Percentiles rank a stretch among this genome's conserved stretches.
phyloP scores from a whole-genome alignment of 2,329 filamentous ascomycete genomes.

The Colletotrichum nymphaeae region DNA sequence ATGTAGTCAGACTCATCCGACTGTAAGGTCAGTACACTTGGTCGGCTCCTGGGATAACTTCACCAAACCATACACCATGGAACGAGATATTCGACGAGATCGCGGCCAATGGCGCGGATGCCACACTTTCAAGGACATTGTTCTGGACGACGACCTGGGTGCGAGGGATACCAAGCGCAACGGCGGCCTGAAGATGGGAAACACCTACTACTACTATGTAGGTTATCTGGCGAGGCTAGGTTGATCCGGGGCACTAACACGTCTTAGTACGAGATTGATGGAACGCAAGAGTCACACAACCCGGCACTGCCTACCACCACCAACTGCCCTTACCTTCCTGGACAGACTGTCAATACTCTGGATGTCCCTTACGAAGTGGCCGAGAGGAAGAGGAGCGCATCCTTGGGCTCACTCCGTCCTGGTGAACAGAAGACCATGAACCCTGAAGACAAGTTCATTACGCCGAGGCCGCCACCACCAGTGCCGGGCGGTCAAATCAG shows the following conservation, averaged over 20 bases:
- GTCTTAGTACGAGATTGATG: conserved; percentile 83
- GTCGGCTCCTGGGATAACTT: conserved; percentile 98
- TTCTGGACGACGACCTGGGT: conserved; percentile 77
- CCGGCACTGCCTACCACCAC: conserved; percentile 78
- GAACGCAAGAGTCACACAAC: conserved; percentile 81
- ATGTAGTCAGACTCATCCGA: conserved; percentile 68
- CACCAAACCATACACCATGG: conserved; percentile 80
- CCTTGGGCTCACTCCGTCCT: conserved; percentile 68
- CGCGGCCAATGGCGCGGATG: conserved; percentile 87
- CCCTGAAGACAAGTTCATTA: conserved; percentile 79
- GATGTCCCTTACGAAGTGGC: conserved; percentile 80
- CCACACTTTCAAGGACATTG: conserved; percentile 86
- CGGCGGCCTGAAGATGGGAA: conserved; percentile 90
- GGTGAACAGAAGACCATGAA: conserved; percentile 80
- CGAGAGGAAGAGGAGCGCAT: conserved; percentile 71
- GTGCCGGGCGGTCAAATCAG: conserved; percentile 55
- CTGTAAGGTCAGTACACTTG: conserved; percentile 78
- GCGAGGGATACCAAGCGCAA: conserved; percentile 66
- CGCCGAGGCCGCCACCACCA: conserved; percentile 64
- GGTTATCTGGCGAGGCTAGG: conserved; percentile 48
- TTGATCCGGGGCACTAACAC: conserved; percentile 8
- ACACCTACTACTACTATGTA: conserved; percentile 96
- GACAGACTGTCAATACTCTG: conserved; percentile 87
- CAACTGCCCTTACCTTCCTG: conserved; percentile 85
- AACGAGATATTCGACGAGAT: conserved; percentile 81